phyloP scores from a whole-genome alignment of 1,284 basidiomycete species.

The Cystobasidium pallidum region DNA sequence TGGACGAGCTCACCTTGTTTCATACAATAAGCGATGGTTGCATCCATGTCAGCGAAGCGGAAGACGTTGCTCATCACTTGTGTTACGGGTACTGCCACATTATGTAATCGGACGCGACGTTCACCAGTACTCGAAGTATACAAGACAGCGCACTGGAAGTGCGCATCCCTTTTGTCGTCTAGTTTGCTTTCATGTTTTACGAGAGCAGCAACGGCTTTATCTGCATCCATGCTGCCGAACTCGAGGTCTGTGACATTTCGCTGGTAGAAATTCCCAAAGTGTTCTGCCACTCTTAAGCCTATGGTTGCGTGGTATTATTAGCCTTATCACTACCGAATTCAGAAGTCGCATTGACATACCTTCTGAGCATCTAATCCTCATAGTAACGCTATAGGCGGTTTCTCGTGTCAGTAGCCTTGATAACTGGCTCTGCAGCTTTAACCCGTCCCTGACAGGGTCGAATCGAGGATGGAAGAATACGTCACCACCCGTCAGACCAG shows the following conservation, averaged over 20 bases:
- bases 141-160: slow-evolving; percentile 86
- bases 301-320: background rate
- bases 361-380: slow-evolving; percentile 82
- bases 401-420: slow-evolving; percentile 70
- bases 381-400: slow-evolving; percentile 78
- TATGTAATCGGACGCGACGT: slow-evolving; percentile 81
- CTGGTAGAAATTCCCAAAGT: slow-evolving; percentile 82
- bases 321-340: too few species aligned
- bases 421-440: slow-evolving; percentile 72
- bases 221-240: slow-evolving; percentile 77
- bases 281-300: slow-evolving; percentile 73
- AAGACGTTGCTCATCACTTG: slow-evolving; percentile 89
- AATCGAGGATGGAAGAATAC: slow-evolving; percentile 92
- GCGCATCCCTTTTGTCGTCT: slow-evolving; percentile 75
- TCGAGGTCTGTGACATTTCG: slow-evolving; percentile 75
- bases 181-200: slow-evolving; percentile 68
- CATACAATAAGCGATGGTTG: slow-evolving; percentile 71
- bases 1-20: slow-evolving; percentile 70
- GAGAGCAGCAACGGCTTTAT: slow-evolving; percentile 73
- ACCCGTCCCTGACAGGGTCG: slow-evolving; percentile 69
- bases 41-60: slow-evolving; percentile 88
- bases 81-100: slow-evolving; percentile 79
- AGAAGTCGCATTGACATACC: slow-evolving; percentile 65
- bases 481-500: slow-evolving; percentile 86
- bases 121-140: slow-evolving; percentile 82